Evolutionary conservation across 2,329 filamentous ascomycete species (phyloP), one percentile per base, ranked within the genome.

Genomic region (Claviceps maximensis): DNA sequence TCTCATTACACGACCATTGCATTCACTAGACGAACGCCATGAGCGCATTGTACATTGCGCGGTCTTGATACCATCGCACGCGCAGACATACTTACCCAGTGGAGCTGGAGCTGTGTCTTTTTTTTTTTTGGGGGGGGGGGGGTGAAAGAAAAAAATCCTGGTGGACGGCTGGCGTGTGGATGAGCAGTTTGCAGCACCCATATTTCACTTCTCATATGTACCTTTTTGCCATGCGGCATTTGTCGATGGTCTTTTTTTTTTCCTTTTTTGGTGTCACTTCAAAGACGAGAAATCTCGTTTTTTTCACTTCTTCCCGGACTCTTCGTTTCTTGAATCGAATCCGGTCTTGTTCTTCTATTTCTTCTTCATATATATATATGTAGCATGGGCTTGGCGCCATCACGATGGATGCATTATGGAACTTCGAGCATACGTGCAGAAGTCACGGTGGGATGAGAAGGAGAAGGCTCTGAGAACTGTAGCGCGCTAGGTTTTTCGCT

Each of bases 201-300:
- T 44, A 61, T 67, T 65, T 65, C 61, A 56, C 61, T 68, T 67
- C 62, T 66, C 58, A 58, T 55, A 58, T 68, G 65, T 67, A 69
- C 59, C 60, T 66, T 66, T 67, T 63, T 61, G 62, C 58, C 57
- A 60, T 54, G 58, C 54, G 63, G 60, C 63, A 65, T 59, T 59
- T 62, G 58, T 63, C 63, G 61, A 67, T 63, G 58, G 62, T 65
- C 40, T 51, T 61, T 61, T 61, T 21, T 58, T 54, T n/a, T 45
- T 36, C 41, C 57, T 53, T 47, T 61, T 61, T 60, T 36, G 9
- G 3, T 58, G 52, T 36, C 42, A 25, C 33, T 58, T 53, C 56
- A 36, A 50, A 57, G 38, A 49, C 49, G 23, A 50, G 47, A 48
- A 48, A 46, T 42, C 46, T 53, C 49, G 31, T 52, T 56, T 40